Conservation (phyloP, 192 early-diverging fungal genomes). For the Backusella australiensis region DNA sequence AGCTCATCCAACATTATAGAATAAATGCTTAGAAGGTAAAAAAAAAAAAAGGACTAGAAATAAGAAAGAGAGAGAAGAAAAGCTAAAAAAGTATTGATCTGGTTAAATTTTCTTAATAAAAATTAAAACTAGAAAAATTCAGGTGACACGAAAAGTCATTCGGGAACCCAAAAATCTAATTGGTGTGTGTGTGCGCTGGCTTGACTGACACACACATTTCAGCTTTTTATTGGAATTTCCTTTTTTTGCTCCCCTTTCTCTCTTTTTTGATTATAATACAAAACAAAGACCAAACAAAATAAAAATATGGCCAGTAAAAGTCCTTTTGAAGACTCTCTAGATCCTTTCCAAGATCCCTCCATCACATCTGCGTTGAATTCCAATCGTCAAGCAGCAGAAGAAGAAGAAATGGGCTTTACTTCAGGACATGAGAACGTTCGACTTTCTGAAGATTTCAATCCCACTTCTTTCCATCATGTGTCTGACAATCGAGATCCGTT, state of each 20-base stretch:
- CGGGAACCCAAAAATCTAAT: neutral
- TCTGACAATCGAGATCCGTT: conserved; percentile 23
- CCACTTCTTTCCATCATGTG: conserved; percentile 24
- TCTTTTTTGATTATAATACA: neutral
- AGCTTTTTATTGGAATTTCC: neutral
- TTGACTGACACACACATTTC: neutral
- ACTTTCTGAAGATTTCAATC: conserved; percentile 21
- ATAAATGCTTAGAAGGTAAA: neutral
- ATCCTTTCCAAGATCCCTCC: conserved; percentile 43
- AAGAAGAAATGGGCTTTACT: neutral
- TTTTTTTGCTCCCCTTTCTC: neutral
- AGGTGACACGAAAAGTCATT: neutral
- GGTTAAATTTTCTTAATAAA: neutral
- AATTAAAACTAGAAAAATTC: neutral
- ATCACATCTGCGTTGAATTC: conserved; percentile 38
- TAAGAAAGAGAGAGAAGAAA: neutral
- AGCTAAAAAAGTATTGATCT: neutral
- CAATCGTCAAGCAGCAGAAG: conserved; percentile 11
- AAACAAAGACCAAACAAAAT: neutral
- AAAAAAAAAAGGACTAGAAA: neutral
- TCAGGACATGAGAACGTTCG: neutral
- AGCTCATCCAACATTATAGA: neutral
- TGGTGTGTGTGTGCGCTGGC: neutral
- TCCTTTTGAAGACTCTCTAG: conserved; percentile 35
- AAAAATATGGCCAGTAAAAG: neutral